Percentiles rank a stretch among this genome's conserved stretches.
Evolutionary conservation across 805 yeast genomes (phyloP).

Genomic region (Metschnikowia lochheadii): DNA sequence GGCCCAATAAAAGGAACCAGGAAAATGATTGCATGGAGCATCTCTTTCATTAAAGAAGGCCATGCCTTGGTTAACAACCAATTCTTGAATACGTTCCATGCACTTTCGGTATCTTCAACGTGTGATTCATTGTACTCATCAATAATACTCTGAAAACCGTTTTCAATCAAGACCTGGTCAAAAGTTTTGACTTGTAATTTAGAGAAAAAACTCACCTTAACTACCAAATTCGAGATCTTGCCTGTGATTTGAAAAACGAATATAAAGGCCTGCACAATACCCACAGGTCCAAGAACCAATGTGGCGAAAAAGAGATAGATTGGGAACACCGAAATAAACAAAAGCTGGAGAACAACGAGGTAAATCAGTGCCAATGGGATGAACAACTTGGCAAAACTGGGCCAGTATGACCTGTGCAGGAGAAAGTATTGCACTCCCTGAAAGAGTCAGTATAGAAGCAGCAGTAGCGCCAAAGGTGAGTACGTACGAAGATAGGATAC

Average conservation of each 20-base stretch:
- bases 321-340: constrained; percentile 43
- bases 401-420: constrained; percentile 44
- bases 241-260: constrained; percentile 42
- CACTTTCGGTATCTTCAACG: neutral
- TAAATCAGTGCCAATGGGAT: constrained; percentile 45
- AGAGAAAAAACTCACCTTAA: constrained; percentile 43
- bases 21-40: constrained; percentile 36
- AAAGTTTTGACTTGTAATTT: constrained; percentile 44
- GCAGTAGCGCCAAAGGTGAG: neutral
- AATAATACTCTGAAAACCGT: constrained; percentile 44
- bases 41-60: constrained; percentile 27
- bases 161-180: constrained; percentile 45
- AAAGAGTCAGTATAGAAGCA: constrained; percentile 2
- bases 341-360: constrained; percentile 29
- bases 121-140: constrained; percentile 12
- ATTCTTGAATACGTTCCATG: neutral
- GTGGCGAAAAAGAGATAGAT: constrained; percentile 39
- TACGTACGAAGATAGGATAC: constrained; percentile 2
- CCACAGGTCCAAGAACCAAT: constrained; percentile 49
- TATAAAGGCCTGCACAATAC: constrained; percentile 43
- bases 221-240: constrained; percentile 38
- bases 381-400: constrained; percentile 38
- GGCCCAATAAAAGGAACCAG: constrained; percentile 61
- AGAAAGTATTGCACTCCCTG: constrained; percentile 14
- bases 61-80: constrained; percentile 17